Conservation (phyloP, 176 grass and related monocot genomes). For the Cenchrus purpureus region DNA sequence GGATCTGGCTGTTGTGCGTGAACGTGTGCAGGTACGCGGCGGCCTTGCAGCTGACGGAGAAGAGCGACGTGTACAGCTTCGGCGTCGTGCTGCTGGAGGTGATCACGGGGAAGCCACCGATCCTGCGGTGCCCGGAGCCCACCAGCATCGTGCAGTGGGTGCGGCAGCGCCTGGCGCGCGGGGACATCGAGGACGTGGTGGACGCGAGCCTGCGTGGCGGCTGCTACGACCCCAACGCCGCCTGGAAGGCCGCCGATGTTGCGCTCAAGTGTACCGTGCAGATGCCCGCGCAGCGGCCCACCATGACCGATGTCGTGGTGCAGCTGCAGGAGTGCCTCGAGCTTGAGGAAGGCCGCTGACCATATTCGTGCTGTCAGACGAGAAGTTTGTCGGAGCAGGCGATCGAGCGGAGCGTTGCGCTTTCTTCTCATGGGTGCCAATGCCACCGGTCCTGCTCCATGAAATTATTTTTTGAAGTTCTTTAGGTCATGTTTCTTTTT, state of each 20-base stretch:
- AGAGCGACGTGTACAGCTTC: slow-evolving; percentile 91
- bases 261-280: slow-evolving; percentile 57
- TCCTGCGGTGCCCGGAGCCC: slow-evolving; percentile 31
- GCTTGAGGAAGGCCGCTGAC: slow-evolving; percentile 33
- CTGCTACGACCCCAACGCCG: slow-evolving; percentile 39
- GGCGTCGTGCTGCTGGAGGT: slow-evolving; percentile 58
- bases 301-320: slow-evolving; percentile 60
- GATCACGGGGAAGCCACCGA: slow-evolving; percentile 35
- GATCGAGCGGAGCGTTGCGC: too few species aligned
- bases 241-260: slow-evolving; percentile 56
- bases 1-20: too few species aligned
- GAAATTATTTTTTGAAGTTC: too few species aligned
- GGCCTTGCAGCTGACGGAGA: slow-evolving; percentile 61
- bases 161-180: slow-evolving; percentile 25
- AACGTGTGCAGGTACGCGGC: too few species aligned
- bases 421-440: too few species aligned
- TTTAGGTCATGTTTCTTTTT: too few species aligned
- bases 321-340: slow-evolving; percentile 58
- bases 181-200: slow-evolving; percentile 55
- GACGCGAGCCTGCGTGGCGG: slow-evolving; percentile 33
- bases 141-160: slow-evolving; percentile 41
- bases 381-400: too few species aligned
- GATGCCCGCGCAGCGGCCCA: slow-evolving; percentile 15
- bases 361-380: background rate
- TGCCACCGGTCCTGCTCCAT: too few species aligned